Percentiles rank a stretch among this genome's conserved stretches.
Evolutionary conservation across 805 yeast genomes (phyloP).

Genomic region (Metschnikowia kunwiensis): DNA sequence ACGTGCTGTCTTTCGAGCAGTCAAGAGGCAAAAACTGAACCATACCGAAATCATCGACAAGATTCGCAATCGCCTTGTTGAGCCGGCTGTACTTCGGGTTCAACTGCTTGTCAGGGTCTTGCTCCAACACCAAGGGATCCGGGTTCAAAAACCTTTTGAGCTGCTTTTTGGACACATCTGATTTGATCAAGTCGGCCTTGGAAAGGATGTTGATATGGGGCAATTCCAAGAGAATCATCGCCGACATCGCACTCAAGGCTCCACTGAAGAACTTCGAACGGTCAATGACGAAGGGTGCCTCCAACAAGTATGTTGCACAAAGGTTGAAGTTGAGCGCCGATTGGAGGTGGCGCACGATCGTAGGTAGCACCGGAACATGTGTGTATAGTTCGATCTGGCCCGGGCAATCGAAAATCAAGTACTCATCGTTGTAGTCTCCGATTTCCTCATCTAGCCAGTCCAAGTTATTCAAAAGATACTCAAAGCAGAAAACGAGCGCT

Average conservation of each 20-base stretch:
- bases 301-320: constrained; percentile 89
- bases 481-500: constrained; percentile 89
- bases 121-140: constrained; percentile 71
- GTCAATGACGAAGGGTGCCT: constrained; percentile 92
- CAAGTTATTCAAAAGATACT: constrained; percentile 78
- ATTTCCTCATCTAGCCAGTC: constrained; percentile 98
- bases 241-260: constrained; percentile 94
- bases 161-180: constrained; percentile 69
- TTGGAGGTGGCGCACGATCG: constrained; percentile 80
- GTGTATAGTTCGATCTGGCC: constrained; percentile 95
- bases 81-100: constrained; percentile 65
- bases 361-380: constrained; percentile 90
- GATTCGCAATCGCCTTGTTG: constrained; percentile 78
- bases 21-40: constrained; percentile 93
- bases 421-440: constrained; percentile 94
- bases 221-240: constrained; percentile 90
- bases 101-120: constrained; percentile 14
- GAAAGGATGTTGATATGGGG: constrained; percentile 92
- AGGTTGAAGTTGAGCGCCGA: constrained; percentile 76
- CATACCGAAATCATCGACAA: constrained; percentile 98
- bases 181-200: constrained; percentile 81
- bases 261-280: constrained; percentile 92
- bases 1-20: constrained; percentile 60
- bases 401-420: constrained; percentile 91
- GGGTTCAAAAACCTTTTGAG: constrained; percentile 86